Evolutionary conservation across 139 green algal species (phyloP).

Genomic region (Ettlia oleoabundans): DNA sequence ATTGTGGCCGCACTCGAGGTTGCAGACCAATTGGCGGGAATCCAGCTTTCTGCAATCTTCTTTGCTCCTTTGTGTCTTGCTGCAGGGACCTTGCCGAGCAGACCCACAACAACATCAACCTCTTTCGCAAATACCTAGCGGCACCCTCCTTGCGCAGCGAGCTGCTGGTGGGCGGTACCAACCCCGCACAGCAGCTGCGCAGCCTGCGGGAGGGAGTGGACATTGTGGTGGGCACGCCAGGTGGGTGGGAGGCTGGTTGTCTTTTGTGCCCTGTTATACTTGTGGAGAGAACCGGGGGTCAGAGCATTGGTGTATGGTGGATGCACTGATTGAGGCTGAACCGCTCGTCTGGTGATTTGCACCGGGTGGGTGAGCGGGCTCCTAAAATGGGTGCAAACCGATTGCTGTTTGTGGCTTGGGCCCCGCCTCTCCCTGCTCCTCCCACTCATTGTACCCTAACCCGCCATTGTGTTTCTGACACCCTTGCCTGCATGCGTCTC

Average conservation of each 20-base stretch:
- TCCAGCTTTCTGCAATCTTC: neutral
- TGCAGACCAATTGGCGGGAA: too few species aligned
- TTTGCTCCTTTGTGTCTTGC: neutral
- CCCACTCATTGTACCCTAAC: too few species aligned
- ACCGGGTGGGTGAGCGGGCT: neutral
- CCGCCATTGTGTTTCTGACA: neutral
- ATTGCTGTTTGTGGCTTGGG: too few species aligned
- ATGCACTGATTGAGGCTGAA: too few species aligned
- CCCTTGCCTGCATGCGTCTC: neutral
- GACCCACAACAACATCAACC: constrained; percentile 63
- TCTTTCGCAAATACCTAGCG: constrained; percentile 62
- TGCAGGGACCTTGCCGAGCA: constrained; percentile 85
- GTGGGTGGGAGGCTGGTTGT: neutral
- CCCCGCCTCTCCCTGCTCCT: too few species aligned
- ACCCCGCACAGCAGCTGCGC: constrained; percentile 44
- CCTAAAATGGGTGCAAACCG: too few species aligned
- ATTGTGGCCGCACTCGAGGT: too few species aligned
- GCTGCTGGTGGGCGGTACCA: constrained; percentile 74
- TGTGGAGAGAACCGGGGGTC: too few species aligned
- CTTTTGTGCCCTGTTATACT: too few species aligned
- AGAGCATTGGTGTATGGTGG: too few species aligned
- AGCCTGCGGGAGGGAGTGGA: constrained; percentile 69
- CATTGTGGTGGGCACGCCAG: constrained; percentile 79
- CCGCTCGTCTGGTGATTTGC: too few species aligned
- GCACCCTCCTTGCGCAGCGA: constrained; percentile 50